Percentiles rank a stretch among this genome's conserved stretches.
Conservation (phyloP, 2,329 filamentous ascomycete genomes). For the Grosmannia clavigera region DNA sequence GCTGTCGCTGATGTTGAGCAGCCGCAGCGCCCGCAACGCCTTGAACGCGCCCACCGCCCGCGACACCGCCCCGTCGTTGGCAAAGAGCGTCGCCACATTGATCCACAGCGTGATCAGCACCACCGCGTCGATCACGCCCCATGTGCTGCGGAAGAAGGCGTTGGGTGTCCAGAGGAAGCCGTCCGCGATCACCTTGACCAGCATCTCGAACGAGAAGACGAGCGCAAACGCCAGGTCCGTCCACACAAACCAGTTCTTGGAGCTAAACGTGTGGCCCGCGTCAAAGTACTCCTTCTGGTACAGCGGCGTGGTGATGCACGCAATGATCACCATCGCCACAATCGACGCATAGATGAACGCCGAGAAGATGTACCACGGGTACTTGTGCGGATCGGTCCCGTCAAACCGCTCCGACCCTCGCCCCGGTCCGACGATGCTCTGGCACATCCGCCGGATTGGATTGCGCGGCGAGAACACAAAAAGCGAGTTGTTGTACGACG, state of each 20-base stretch:
- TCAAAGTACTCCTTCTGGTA: conserved; percentile 83
- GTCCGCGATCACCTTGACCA: conserved; percentile 89
- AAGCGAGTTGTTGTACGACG: conserved; percentile 83
- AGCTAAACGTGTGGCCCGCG: conserved; percentile 40
- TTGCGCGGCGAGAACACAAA: conserved; percentile 76
- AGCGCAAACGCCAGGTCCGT: conserved; percentile 81
- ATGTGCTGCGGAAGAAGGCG: conserved; percentile 90
- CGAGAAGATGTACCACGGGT: conserved; percentile 86
- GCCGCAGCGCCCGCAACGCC: conserved; percentile 75
- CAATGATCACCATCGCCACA: conserved; percentile 93
- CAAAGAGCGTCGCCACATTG: conserved; percentile 74
- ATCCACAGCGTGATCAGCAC: conserved; percentile 92
- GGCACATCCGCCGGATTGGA: conserved; percentile 68
- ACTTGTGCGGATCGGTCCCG: conserved; percentile 77
- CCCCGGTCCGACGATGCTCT: conserved; percentile 81
- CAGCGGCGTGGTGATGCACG: conserved; percentile 85
- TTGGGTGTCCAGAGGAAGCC: conserved; percentile 95
- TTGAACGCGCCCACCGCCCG: conserved; percentile 94
- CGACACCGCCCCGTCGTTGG: conserved; percentile 72
- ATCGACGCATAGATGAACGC: conserved; percentile 89
- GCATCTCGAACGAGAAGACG: conserved; percentile 73
- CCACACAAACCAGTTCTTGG: conserved; percentile 87
- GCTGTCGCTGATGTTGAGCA: conserved; percentile 93
- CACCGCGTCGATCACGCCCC: conserved; percentile 89
- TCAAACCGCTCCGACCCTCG: conserved; percentile 78